Evolutionary conservation across 2,329 filamentous ascomycete genomes (phyloP), one percentile per base, ranked within the genome.

Genomic region (Neocucurbitaria cava): DNA sequence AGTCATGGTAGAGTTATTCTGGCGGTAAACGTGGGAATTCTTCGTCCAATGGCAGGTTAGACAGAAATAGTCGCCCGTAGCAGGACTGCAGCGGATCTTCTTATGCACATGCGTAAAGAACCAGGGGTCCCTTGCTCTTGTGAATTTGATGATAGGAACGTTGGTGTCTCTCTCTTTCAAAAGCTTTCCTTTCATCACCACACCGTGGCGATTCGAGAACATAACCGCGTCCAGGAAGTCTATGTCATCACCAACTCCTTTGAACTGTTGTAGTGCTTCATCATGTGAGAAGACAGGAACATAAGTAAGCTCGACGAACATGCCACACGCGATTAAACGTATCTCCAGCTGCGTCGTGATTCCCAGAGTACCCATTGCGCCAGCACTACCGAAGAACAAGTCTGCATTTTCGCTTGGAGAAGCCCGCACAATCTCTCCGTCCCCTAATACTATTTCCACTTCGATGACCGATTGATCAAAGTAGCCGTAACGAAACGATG

Each of bases 71-170:
- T 50, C 40, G 13, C 24, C 28, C 1, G 50, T 48, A 1, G 31
- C n/a, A 3, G 45, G 44, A 17, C 9, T 9, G 23, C 46, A 54
- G 5, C 52, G 52, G 15, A 50, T 35, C 33, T 49, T 52, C 9
- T 21, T 31, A 28, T 48, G 52, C 13, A 82, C 86, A 59, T 88
- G 87, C 0, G 90, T 74, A 54, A 90, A 91, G 70, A 89, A 91
- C 89, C 88, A 91, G 0, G 86, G 83, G 58, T 91, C 88, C 4
- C 43, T 30, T 9, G 54, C 30, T n/a, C 52, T 21, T 30, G 48
- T 57, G 44, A 62, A 56, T 11, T 28, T 49, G 10, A 41, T 18
- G 2, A 46, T 7, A n/a, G 44, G 42, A 15, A 28, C 17, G 15
- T n/a, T 42, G 24, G 5, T 23, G 24, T 10, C 36, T n/a, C 18